These are phyloP conservation scores for Sicyos edulis DNA, from an alignment of 306 rosid species.

Conservation along the genomic window DNA sequence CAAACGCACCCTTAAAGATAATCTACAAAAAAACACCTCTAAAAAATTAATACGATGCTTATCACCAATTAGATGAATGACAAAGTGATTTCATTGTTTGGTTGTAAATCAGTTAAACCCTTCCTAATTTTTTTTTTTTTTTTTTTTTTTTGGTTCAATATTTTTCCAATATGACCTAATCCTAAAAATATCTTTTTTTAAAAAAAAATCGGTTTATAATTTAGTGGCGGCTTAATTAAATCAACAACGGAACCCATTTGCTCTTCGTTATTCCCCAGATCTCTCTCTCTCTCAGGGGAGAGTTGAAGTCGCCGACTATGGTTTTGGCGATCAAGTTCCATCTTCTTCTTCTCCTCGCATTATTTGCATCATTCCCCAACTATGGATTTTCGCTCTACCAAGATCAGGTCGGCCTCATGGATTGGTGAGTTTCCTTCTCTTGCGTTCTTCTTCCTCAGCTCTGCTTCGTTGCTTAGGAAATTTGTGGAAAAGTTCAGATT, in stretches of 20 bases:
- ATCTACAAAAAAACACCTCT: too few species aligned
- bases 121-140: too few species aligned
- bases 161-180: too few species aligned
- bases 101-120: too few species aligned
- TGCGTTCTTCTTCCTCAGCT: neutral
- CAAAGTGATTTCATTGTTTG: too few species aligned
- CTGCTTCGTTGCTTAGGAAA: neutral
- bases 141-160: too few species aligned
- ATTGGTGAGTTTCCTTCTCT: conserved; percentile 54
- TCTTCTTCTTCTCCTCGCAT: conserved; percentile 30
- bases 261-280: conserved; percentile 39
- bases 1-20: too few species aligned
- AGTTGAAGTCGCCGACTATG: conserved; percentile 49
- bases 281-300: conserved; percentile 25
- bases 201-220: neutral
- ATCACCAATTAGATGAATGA: too few species aligned
- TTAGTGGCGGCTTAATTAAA: conserved; percentile 2
- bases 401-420: conserved; percentile 97
- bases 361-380: conserved; percentile 27
- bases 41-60: too few species aligned
- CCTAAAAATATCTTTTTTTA: too few species aligned
- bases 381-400: conserved; percentile 54
- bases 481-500: neutral
- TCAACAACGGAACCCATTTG: neutral
- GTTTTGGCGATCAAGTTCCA: conserved; percentile 63